Base-by-base conservation (phyloP, 83 land plant species). In the Larix sibirica region DNA sequence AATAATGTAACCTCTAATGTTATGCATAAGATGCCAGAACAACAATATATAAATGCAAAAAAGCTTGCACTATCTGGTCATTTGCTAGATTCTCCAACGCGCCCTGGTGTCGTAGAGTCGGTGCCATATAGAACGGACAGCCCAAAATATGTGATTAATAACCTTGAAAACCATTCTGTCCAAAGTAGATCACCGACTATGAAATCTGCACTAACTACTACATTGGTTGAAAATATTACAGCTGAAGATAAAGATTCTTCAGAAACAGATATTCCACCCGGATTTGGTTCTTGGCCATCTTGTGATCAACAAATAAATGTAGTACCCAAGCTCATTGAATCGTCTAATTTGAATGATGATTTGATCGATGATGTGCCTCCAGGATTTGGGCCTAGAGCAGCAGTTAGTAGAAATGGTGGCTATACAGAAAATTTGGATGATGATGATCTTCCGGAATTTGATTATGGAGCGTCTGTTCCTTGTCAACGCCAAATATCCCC, bases 401-500 rank as follows among this genome's bases (percentile, higher is more conserved):
- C 28, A 24, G 33, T 33, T 26, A 14, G 26, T 58, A 77, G 6
- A 56, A 50, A 77, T 58, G 54, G 24, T 58, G 62, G 26, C 23
- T 54, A 58, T 58, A 12, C 62, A 21, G 24, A 58, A 16, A 77
- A 74, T 73, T 80, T 82, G 79, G 97, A 96, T 62, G 97, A 93
- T 4, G 98, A 96, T 89, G 99, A 94, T 62, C 92, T 96, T 6
- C 99, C 99, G 16, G 99, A 96, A 80, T 96, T 92, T 84, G 92
- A 93, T 38, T 96, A 94, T 74, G 28, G 50, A 6, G 70, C 6
- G 3, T 18, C 69, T 36, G 79, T 16, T 56, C 23, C 79, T 56
- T 77, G 26, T 31, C 79, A 56, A 58, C 79, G 33, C 16, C 21
- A 47, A 21, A 63, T 63, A 20, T 62, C 79, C 24, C 21, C 62